Evolutionary conservation across 2,329 filamentous ascomycete species (phyloP).

Genomic region (Diaporthe nobilis): DNA sequence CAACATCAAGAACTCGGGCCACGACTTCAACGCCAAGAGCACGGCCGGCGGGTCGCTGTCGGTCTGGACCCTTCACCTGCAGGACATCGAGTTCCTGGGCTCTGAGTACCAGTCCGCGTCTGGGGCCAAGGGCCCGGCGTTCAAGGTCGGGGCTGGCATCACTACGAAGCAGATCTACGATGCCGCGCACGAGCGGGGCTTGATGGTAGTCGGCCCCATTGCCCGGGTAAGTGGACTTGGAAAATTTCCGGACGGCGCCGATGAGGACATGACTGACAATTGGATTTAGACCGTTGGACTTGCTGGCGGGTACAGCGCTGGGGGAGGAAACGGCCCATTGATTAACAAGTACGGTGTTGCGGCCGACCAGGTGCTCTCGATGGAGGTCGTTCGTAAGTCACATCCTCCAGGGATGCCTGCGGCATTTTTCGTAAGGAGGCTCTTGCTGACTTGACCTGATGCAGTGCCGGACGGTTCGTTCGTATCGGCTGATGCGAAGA

Average conservation of each 20-base stretch:
- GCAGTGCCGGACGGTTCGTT: slow-evolving; percentile 57
- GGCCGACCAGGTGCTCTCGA: slow-evolving; percentile 62
- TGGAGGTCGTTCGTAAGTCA: slow-evolving; percentile 58
- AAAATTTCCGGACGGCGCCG: background rate
- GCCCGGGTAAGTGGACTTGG: slow-evolving; percentile 48
- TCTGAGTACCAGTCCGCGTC: slow-evolving; percentile 39
- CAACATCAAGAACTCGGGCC: slow-evolving; percentile 66
- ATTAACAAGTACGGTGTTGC: slow-evolving; percentile 64
- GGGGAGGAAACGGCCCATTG: slow-evolving; percentile 69
- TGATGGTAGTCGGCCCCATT: slow-evolving; percentile 67
- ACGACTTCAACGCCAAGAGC: slow-evolving; percentile 62
- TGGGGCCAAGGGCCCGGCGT: slow-evolving; percentile 54
- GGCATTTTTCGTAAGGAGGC: fast-evolving
- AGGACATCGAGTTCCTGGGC: slow-evolving; percentile 44
- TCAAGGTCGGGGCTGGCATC: slow-evolving; percentile 69
- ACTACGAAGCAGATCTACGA: slow-evolving; percentile 65
- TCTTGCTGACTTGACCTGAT: background rate
- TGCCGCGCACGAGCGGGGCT: slow-evolving; percentile 61
- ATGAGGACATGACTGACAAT: background rate
- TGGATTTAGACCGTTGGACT: slow-evolving; percentile 61
- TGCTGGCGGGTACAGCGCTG: slow-evolving; percentile 61
- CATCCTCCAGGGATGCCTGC: fast-evolving
- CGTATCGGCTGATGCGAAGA: slow-evolving; percentile 56
- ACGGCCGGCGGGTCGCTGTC: slow-evolving; percentile 54
- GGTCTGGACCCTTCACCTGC: slow-evolving; percentile 53